These are phyloP conservation scores for Puccinia hordei DNA, from an alignment of 1,284 basidiomycete genomes.

Conservation along the genomic window DNA sequence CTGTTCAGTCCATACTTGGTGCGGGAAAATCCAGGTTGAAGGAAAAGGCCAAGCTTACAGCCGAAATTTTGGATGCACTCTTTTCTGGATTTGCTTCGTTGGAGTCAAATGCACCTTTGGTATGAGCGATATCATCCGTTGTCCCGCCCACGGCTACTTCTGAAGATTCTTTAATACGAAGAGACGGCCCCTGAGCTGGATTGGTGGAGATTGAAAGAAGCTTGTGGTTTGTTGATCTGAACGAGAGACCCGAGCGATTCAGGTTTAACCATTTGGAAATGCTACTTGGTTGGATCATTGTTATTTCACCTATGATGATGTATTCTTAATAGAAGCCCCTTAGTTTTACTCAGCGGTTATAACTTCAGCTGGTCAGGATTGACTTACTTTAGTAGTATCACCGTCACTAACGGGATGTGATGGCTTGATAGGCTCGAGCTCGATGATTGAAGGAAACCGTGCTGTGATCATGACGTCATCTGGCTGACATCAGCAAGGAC, in stretches of 20 bases:
- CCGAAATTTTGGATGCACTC: slow-evolving; percentile 18
- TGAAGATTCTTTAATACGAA: slow-evolving; percentile 13
- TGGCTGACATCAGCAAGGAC: not conserved
- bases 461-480: slow-evolving; percentile 10
- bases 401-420: no score
- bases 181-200: not conserved
- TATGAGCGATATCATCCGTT: slow-evolving; percentile 47
- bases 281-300: not conserved
- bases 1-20: not conserved
- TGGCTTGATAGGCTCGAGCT: not conserved
- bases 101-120: slow-evolving; percentile 29
- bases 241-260: not conserved
- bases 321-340: not conserved
- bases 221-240: not conserved
- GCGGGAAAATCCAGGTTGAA: not conserved
- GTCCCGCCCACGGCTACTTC: slow-evolving; percentile 20
- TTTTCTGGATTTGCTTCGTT: slow-evolving; percentile 1
- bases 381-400: not conserved
- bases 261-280: not conserved
- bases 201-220: not conserved
- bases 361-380: not conserved
- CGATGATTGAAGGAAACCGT: not conserved
- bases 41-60: slow-evolving; percentile 1
- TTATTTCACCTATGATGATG: not conserved
- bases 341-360: not conserved